Percentiles rank a stretch among this genome's conserved stretches.
phyloP scores from a whole-genome alignment of 805 yeast species.

The Barnettozyma pratensis region DNA sequence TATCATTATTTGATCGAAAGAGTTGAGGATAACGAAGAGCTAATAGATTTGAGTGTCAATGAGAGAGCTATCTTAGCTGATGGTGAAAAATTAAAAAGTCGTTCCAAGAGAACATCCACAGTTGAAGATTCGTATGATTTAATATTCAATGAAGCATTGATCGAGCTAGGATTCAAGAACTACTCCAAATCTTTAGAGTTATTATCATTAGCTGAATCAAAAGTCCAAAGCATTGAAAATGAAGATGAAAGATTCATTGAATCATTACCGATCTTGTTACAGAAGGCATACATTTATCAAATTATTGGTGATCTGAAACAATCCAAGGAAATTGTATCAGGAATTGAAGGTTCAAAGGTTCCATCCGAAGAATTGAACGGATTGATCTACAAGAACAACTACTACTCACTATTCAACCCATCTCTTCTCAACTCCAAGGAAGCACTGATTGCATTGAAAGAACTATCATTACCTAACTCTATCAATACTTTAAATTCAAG shows the following conservation, averaged over 20 bases:
- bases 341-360: constrained; percentile 20
- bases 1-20: constrained; percentile 42
- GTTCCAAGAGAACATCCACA: constrained; percentile 16
- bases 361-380: constrained; percentile 24
- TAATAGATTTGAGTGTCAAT: constrained; percentile 57
- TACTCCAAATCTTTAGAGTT: constrained; percentile 35
- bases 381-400: constrained; percentile 29
- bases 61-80: constrained; percentile 65
- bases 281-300: constrained; percentile 53
- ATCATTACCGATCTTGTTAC: constrained; percentile 56
- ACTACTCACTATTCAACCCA: constrained; percentile 11
- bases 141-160: constrained; percentile 58
- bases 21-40: constrained; percentile 31
- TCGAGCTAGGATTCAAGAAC: constrained; percentile 41
- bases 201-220: constrained; percentile 39
- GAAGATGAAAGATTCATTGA: constrained; percentile 44
- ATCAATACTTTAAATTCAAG: constrained; percentile 17
- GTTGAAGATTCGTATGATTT: constrained; percentile 48
- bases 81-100: constrained; percentile 18
- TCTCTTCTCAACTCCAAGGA: background rate
- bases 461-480: constrained; percentile 25
- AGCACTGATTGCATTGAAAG: constrained; percentile 28
- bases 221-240: constrained; percentile 35
- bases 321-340: constrained; percentile 33
- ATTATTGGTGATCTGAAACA: constrained; percentile 31